Base-by-base conservation (phyloP, 1,284 basidiomycete species). In the Ganoderma lucidum region DNA sequence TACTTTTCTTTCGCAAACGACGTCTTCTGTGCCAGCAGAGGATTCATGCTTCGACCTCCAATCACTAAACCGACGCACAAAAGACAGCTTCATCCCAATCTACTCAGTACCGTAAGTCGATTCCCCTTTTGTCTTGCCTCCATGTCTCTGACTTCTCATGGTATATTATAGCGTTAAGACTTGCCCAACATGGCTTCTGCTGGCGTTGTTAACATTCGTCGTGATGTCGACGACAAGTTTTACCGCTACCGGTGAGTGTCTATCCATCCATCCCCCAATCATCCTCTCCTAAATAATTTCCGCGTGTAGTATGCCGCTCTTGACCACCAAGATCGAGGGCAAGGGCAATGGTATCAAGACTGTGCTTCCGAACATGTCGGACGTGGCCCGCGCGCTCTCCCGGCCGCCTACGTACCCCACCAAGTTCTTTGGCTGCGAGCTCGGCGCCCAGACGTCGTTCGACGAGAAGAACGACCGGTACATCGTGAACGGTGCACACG, bases 311-410 rank as follows among this genome's bases (percentile, higher is more conserved):
- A 99, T 99, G 98, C 98, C 98, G 64, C 83, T 97, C 71, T 89
- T 99, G 71, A 88, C 90, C 76, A 98, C 94, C 75, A 99, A 99
- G 86, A 97, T 99, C 65, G 98, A 99, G 84, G 98, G 98, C 77
- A 96, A 96, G 83, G 98, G 98, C 68, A 99, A 99, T 81, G 98
- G 98, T 74, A 99, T 99, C 86, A 99, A 99, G 86, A 99, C 98
- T 53, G 96, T 98, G 79, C 85, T 98, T 67, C 96, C 96, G 60
- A 99, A 99, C 85, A 99, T 99, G 96, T 91, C 96, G 73, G 98
- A 99, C 83, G 94, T 99, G 75, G 96, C 97, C 63, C 93, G 96
- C 69, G 96, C 98, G 53, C 89, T 99, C 77, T 96, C 93, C 80
- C 93, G 98, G 73, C 97, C 98, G 72, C 94, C 98, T 41, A 90